A percentile compares a stretch with the other conserved stretches of the same genome.
These are phyloP conservation scores for Stereocaulon alpinum DNA, from an alignment of 495 filamentous ascomycete species.

Conservation along the genomic window DNA sequence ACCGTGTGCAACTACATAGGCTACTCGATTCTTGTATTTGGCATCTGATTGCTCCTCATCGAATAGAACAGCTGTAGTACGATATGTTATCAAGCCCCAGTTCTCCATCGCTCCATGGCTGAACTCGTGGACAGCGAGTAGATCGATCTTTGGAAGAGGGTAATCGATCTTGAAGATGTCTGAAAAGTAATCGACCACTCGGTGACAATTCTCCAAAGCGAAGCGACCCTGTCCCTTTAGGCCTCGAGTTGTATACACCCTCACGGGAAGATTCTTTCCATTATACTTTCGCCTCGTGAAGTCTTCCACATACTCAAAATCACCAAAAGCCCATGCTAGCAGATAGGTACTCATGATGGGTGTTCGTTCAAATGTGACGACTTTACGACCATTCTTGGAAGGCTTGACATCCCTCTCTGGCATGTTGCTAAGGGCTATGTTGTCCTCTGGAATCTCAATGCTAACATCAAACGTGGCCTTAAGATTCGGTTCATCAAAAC, in stretches of 20 bases:
- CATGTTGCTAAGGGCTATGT: conserved; percentile 91
- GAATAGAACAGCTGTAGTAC: conserved; percentile 85
- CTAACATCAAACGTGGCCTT: conserved; percentile 92
- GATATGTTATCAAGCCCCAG: conserved; percentile 94
- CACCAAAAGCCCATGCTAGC: conserved; percentile 89
- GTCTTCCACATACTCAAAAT: conserved; percentile 91
- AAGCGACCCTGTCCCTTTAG: conserved; percentile 79
- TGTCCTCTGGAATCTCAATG: conserved; percentile 79
- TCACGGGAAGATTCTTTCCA: conserved; percentile 78
- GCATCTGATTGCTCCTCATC: conserved; percentile 85
- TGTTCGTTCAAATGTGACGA: conserved; percentile 73
- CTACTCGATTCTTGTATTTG: conserved; percentile 78
- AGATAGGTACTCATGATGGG: conserved; percentile 98
- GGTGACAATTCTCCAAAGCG: conserved; percentile 75
- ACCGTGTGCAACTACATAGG: conserved; percentile 60
- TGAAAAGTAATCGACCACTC: conserved; percentile 89
- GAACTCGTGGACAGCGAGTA: conserved; percentile 96
- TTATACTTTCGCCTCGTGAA: conserved; percentile 81
- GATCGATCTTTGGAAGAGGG: conserved; percentile 87
- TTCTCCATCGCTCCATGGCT: conserved; percentile 71
- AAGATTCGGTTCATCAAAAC: conserved; percentile 95
- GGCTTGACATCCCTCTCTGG: conserved; percentile 59
- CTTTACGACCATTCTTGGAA: conserved; percentile 54
- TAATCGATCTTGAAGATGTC: conserved; percentile 93
- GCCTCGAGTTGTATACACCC: conserved; percentile 72